phyloP scores from a whole-genome alignment of 2,329 filamentous ascomycete species.

The Talaromyces sp. region DNA sequence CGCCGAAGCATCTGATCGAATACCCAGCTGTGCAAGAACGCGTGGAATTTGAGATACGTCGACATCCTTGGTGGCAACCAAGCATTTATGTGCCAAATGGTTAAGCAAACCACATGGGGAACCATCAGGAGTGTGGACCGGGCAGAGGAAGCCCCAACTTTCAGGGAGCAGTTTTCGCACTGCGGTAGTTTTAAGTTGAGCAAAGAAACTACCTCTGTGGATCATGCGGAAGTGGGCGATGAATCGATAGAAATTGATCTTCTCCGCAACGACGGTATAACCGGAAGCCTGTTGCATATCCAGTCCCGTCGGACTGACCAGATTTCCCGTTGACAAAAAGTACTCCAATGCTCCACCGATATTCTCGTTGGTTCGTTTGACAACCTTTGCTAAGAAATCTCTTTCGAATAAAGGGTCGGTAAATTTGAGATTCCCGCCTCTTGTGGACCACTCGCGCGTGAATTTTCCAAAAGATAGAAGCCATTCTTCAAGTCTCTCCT shows the following conservation, averaged over 20 bases:
- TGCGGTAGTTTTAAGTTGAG: constrained; percentile 92
- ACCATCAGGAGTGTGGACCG: constrained; percentile 95
- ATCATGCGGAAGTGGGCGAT: constrained; percentile 99
- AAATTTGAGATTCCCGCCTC: constrained; percentile 55
- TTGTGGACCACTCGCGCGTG: constrained; percentile 51
- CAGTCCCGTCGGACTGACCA: constrained; percentile 83
- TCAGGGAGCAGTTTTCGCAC: constrained; percentile 93
- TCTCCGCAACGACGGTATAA: constrained; percentile 94
- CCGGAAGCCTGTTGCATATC: constrained; percentile 93
- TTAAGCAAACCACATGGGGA: constrained; percentile 90
- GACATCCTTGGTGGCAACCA: constrained; percentile 70
- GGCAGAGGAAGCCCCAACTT: constrained; percentile 96
- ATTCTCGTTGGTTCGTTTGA: constrained; percentile 80
- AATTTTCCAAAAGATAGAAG: constrained; percentile 58
- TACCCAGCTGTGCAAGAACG: constrained; percentile 72
- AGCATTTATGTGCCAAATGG: constrained; percentile 92
- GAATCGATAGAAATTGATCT: constrained; percentile 98
- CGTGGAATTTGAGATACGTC: constrained; percentile 71
- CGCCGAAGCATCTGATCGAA: constrained; percentile 69
- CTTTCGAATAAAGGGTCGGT: constrained; percentile 70
- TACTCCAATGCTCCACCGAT: constrained; percentile 85
- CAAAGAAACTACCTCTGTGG: constrained; percentile 97
- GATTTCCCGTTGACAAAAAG: constrained; percentile 91
- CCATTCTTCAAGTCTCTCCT: constrained; percentile 90
- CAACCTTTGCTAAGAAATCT: constrained; percentile 73